Base-by-base conservation (phyloP, 2,329 filamentous ascomycete genomes). In the Scopulariopsis brevicaulis region DNA sequence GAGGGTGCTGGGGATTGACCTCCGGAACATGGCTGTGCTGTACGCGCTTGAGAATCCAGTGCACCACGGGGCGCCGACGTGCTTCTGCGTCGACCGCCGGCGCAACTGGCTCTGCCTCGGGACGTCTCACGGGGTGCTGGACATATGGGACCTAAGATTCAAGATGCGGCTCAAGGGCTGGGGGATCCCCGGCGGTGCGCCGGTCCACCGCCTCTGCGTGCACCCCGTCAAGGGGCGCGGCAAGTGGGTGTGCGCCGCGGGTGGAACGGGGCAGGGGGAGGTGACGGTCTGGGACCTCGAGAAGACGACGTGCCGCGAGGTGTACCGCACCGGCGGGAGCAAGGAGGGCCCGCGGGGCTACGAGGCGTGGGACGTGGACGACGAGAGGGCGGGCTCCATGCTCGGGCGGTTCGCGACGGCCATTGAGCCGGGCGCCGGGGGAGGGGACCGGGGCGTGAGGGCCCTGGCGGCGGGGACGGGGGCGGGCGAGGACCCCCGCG, bases 101-200 rank as follows among this genome's bases (percentile, higher is more conserved):
- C 86, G 88, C 55, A 91, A 94, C 66, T 99, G 94, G 94, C 77
- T 99, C 3, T 80, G 96, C 1, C 74, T 97, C 0, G 94, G 92
- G 40, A 99, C 95, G 0, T 90, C 90, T 0, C 92, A 97, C 68
- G 94, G 95, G 40, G 86, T 97, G 32, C 77, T 99, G 8, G 89
- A 96, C 67, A 79, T 99, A 1, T 99, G 94, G 94, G 94, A 99
- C 70, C 78, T 99, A 48, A 87, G 94, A n/a, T 99, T 99, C 77
- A 87, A 85, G 63, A 82, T 97, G 64, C 83, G 90, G 24, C 76
- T 97, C 25, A 91, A 89, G 69, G 89, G 86, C 15, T 97, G 92
- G 90, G 90, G 90, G 1, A 81, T 96, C 32, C 85, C 89, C 0
- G 90, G 89, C 24, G 89, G 89, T 60, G 84, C 86, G 1, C 79